phyloP scores from a whole-genome alignment of 495 filamentous ascomycete species.

The Xanthoparmelia taractica region DNA sequence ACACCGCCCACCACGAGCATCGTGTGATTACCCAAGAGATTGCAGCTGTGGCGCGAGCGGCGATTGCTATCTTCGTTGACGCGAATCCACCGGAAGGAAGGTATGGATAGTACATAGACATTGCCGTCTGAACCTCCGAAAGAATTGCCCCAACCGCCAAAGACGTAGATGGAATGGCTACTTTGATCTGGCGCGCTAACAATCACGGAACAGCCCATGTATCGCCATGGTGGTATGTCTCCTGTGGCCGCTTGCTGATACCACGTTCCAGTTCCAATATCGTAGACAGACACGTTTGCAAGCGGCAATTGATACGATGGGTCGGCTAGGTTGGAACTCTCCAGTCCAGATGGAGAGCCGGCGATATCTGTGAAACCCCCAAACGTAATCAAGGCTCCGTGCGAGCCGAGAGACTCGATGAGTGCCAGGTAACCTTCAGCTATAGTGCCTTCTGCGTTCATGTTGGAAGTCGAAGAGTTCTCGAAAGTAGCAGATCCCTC shows the following conservation, averaged over 20 bases:
- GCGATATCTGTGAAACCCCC: slow-evolving; percentile 17
- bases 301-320: slow-evolving; percentile 13
- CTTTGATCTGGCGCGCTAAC: slow-evolving; percentile 20
- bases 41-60: slow-evolving; percentile 14
- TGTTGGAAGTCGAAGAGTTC: slow-evolving; percentile 14
- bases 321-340: not conserved
- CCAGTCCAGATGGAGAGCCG: not conserved
- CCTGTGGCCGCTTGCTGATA: slow-evolving; percentile 18
- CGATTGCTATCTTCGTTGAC: slow-evolving; percentile 18
- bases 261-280: slow-evolving; percentile 15
- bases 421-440: slow-evolving; percentile 14
- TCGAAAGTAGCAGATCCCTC: slow-evolving; percentile 5
- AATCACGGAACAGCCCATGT: slow-evolving; percentile 16
- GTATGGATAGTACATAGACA: slow-evolving; percentile 22
- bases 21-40: slow-evolving; percentile 12
- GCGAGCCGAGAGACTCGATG: slow-evolving; percentile 15
- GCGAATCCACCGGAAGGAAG: slow-evolving; percentile 21
- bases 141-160: slow-evolving; percentile 19
- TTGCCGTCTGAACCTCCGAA: slow-evolving; percentile 13
- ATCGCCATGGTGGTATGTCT: slow-evolving; percentile 21
- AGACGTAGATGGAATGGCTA: slow-evolving; percentile 24
- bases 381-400: slow-evolving; percentile 16
- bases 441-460: slow-evolving; percentile 19
- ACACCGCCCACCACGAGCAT: slow-evolving; percentile 21
- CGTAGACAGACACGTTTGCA: slow-evolving; percentile 19